Evolutionary conservation across 257 asterid genomes (phyloP).

Genomic region (Eustoma russellianum): DNA sequence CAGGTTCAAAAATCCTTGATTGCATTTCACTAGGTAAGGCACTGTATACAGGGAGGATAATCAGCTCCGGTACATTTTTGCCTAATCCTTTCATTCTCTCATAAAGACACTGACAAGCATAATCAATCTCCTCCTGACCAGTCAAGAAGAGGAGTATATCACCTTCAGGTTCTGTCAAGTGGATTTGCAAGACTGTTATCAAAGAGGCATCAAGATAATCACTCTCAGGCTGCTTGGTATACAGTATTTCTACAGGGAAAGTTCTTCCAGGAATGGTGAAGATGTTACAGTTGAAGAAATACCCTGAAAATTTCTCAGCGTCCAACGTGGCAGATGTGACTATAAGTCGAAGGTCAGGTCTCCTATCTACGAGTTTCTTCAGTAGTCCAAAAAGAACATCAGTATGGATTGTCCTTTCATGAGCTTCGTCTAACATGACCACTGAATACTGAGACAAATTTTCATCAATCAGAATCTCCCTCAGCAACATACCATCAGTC

Average conservation of each 20-base stretch:
- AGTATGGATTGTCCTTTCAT: slow-evolving; percentile 79
- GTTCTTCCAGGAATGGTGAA: slow-evolving; percentile 96
- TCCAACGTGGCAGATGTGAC: slow-evolving; percentile 95
- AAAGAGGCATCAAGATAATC: slow-evolving; percentile 86
- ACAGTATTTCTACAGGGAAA: slow-evolving; percentile 82
- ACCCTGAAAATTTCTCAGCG: slow-evolving; percentile 92
- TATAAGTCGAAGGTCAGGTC: slow-evolving; percentile 84
- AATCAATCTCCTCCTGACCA: slow-evolving; percentile 97
- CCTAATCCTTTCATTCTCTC: slow-evolving; percentile 94
- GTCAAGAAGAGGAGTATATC: slow-evolving; percentile 90
- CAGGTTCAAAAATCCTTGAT: slow-evolving; percentile 86
- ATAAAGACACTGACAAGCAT: slow-evolving; percentile 86
- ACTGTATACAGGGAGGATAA: slow-evolving; percentile 84
- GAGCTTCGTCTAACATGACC: slow-evolving; percentile 94
- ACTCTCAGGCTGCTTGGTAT: slow-evolving; percentile 96
- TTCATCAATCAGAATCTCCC: slow-evolving; percentile 87
- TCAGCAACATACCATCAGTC: slow-evolving; percentile 97
- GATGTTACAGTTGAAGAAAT: slow-evolving; percentile 84
- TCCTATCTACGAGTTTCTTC: slow-evolving; percentile 65
- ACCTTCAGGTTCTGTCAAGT: slow-evolving; percentile 94
- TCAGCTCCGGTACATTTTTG: slow-evolving; percentile 77
- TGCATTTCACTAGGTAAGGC: slow-evolving; percentile 98
- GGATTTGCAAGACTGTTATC: slow-evolving; percentile 84
- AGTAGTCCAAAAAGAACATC: slow-evolving; percentile 80
- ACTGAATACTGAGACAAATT: slow-evolving; percentile 80